These are phyloP conservation scores for Cyclotella sp. DNA, from an alignment of 108 stramenopile species.

Conservation along the genomic window DNA sequence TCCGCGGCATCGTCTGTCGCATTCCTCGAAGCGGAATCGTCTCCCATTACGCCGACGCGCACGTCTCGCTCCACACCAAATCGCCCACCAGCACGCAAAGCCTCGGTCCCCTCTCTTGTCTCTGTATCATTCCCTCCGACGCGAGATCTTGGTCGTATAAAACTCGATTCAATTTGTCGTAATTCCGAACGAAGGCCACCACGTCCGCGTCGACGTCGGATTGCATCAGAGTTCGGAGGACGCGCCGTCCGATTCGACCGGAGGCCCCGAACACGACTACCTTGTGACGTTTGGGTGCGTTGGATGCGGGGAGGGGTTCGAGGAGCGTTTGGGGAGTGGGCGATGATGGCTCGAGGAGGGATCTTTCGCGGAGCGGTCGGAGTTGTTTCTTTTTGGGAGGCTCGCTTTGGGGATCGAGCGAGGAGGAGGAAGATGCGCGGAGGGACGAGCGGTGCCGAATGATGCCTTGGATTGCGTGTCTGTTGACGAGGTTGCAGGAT, in stretches of 20 bases:
- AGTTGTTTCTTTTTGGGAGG: not conserved
- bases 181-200: slow-evolving; percentile 70
- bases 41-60: too few species aligned
- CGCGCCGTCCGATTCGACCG: slow-evolving; percentile 62
- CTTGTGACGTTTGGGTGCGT: slow-evolving; percentile 26
- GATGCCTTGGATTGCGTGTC: too few species aligned
- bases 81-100: slow-evolving; percentile 67
- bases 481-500: too few species aligned
- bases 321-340: slow-evolving; percentile 8
- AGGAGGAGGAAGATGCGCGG: too few species aligned
- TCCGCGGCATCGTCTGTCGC: not conserved
- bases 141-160: slow-evolving; percentile 30
- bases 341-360: not conserved
- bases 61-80: not conserved
- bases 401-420: too few species aligned
- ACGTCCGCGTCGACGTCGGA: slow-evolving; percentile 60
- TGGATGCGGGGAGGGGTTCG: not conserved
- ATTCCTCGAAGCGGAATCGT: not conserved
- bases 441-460: too few species aligned
- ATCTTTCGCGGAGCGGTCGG: not conserved
- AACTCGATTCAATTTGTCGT: slow-evolving; percentile 55
- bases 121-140: not conserved
- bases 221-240: slow-evolving; percentile 61
- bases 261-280: slow-evolving; percentile 74
- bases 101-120: slow-evolving; percentile 41